phyloP scores from a whole-genome alignment of 1,139 yeast species.

The Yamadazyma jaroonii region DNA sequence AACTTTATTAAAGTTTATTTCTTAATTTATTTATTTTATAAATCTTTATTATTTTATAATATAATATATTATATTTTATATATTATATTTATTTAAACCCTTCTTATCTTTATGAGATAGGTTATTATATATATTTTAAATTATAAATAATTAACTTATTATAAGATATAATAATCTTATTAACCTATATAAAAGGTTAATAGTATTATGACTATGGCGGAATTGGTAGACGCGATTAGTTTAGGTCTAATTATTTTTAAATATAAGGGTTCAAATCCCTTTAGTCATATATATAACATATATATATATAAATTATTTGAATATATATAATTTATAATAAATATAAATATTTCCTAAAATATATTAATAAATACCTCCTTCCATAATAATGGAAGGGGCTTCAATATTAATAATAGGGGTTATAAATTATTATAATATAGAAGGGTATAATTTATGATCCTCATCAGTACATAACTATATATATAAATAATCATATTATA shows the following conservation, averaged over 20 bases:
- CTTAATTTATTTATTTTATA: not conserved
- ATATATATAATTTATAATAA: too few relatives aligned
- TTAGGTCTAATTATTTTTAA: not conserved
- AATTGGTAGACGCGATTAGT: not conserved
- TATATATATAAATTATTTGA: too few relatives aligned
- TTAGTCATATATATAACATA: not conserved
- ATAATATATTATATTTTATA: not conserved
- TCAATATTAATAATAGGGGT: not conserved
- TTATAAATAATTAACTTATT: too few relatives aligned
- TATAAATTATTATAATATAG: too few relatives aligned
- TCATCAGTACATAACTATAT: slow-evolving; percentile 16
- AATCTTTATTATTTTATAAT: not conserved
- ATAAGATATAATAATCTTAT: too few relatives aligned
- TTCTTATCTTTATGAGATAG: too few relatives aligned
- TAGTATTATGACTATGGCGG: not conserved
- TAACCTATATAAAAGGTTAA: not conserved
- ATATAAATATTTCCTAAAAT: too few relatives aligned
- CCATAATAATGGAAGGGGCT: not conserved
- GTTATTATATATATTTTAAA: too few relatives aligned
- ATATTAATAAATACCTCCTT: too few relatives aligned
- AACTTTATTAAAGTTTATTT: not conserved
- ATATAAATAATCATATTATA: slow-evolving; percentile 14
- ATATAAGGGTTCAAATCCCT: not conserved
- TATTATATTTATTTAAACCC: not conserved
- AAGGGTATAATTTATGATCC: slow-evolving; percentile 10